Percentiles rank a stretch among this genome's conserved stretches.
Conservation (phyloP, 306 rosid species). For the Sphenostylis stenocarpa region DNA sequence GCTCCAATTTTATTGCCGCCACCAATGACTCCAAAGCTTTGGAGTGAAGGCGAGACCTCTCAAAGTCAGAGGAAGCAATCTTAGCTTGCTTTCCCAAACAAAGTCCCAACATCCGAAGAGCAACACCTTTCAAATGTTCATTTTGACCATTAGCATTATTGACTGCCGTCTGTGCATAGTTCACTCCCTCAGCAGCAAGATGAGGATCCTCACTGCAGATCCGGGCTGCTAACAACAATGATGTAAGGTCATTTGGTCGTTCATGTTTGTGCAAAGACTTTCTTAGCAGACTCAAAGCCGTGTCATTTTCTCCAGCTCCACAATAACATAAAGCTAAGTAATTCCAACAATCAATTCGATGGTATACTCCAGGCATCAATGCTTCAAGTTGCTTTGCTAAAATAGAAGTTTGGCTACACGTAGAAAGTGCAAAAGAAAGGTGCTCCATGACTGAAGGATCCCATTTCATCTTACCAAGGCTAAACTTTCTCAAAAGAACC, state of each 20-base stretch:
- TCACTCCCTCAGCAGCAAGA: conserved; percentile 84
- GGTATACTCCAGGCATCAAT: conserved; percentile 84
- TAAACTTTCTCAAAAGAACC: conserved; percentile 69
- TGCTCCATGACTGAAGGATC: conserved; percentile 94
- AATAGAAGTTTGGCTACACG: conserved; percentile 74
- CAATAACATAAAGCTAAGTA: conserved; percentile 79
- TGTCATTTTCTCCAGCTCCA: conserved; percentile 69
- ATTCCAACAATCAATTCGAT: conserved; percentile 90
- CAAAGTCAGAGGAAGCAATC: conserved; percentile 50
- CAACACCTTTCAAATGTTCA: conserved; percentile 76
- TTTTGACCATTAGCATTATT: conserved; percentile 46
- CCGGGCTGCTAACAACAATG: conserved; percentile 79
- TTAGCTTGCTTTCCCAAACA: conserved; percentile 82
- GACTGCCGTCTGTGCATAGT: conserved; percentile 67
- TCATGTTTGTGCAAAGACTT: conserved; percentile 86
- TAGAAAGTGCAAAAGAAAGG: conserved; percentile 82
- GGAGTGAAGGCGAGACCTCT: conserved; percentile 47
- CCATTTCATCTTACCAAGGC: conserved; percentile 73
- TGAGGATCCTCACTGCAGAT: conserved; percentile 76
- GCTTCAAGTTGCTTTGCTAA: conserved; percentile 83
- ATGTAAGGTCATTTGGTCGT: conserved; percentile 68
- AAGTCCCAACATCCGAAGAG: conserved; percentile 80
- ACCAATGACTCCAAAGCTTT: conserved; percentile 45
- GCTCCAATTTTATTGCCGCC: conserved; percentile 39
- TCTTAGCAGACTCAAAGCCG: conserved; percentile 72